Evolutionary conservation across 1,139 yeast species (phyloP), one percentile per base, ranked within the genome.

Genomic region (Hanseniaspora uvarum): DNA sequence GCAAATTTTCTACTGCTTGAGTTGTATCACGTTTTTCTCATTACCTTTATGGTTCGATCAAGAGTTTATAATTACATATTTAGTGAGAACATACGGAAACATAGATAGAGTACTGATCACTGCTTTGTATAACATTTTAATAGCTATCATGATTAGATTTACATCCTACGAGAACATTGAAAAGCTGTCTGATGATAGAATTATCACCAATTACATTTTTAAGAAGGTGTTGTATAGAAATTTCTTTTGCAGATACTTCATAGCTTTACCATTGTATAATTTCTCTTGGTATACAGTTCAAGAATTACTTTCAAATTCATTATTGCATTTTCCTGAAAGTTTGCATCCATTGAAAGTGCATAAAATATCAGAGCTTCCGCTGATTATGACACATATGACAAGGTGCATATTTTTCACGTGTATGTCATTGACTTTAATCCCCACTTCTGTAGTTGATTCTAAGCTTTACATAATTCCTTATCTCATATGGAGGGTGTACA

Each of bases 401-500:
- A 67, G 70, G 59, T 68, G 77, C 10, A 76, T 80, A 0, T 79
- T 74, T 56, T 56, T 80, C 1, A 68, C 70, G 0, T 83, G 89
- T 30, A 72, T 78, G 0, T 62, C 75, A 2, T 65, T 79, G 2
- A 83, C 94, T 0, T 72, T 92, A 26, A 78, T 84, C 0, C 96
- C 97, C 14, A 82, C 95, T 0, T 97, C 98, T 10, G 72, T 92
- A 58, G 80, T 94, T 62, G 99, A 92, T 66, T 96, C 96, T 47
- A 77, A 98, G 54, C 92, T 94, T 67, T 92, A 83, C 66, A 84
- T 92, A 52, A 63, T 86, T 2, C 97, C 98, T 3, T 80, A 79
- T 63, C 65, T 85, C 14, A 65, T 88, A 37, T 88, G 89, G 79
- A 75, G 96, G 61, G 56, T 85, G 6, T 74, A 80, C 57, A 68